phyloP scores from a whole-genome alignment of 75 land plant species.

The Ceratopteris richardii region DNA sequence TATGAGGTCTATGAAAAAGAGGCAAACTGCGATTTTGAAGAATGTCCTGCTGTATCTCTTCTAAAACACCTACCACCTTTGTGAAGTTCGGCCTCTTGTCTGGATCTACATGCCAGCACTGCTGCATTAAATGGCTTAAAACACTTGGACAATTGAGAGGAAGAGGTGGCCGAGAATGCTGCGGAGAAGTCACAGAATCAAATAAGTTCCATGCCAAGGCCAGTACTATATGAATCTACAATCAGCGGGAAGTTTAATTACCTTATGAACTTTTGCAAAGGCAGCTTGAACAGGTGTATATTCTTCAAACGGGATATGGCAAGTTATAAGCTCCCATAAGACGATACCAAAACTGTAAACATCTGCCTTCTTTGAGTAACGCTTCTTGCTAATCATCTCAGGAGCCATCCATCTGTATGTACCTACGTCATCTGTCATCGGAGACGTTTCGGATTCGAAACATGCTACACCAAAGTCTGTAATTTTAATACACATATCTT shows the following conservation, averaged over 20 bases:
- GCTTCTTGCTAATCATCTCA: slow-evolving; percentile 55
- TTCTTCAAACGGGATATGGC: slow-evolving; percentile 52
- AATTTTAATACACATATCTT: slow-evolving; percentile 57
- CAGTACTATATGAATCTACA: neutral
- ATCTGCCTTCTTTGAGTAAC: slow-evolving; percentile 52
- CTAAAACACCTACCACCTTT: slow-evolving; percentile 38
- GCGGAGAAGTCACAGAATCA: slow-evolving; percentile 6
- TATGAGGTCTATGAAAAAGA: no score
- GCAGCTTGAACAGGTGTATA: slow-evolving; percentile 75
- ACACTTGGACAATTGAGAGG: slow-evolving; percentile 49
- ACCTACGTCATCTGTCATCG: slow-evolving; percentile 27
- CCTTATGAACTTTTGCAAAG: slow-evolving; percentile 64
- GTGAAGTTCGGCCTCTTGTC: slow-evolving; percentile 60
- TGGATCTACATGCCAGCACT: slow-evolving; percentile 66
- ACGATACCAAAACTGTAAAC: slow-evolving; percentile 76
- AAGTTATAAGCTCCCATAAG: slow-evolving; percentile 64
- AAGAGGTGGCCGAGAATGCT: slow-evolving; percentile 71
- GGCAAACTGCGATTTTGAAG: no score
- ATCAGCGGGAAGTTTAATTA: slow-evolving; percentile 1
- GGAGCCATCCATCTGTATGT: slow-evolving; percentile 78
- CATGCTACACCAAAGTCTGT: slow-evolving; percentile 60
- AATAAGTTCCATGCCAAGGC: no score
- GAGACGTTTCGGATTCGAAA: neutral
- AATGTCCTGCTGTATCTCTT: slow-evolving; percentile 20
- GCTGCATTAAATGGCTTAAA: slow-evolving; percentile 42